Percentiles rank a stretch among this genome's conserved stretches.
Evolutionary conservation across 1,284 basidiomycete genomes (phyloP).

Genomic region (Golubevia pallescens): DNA sequence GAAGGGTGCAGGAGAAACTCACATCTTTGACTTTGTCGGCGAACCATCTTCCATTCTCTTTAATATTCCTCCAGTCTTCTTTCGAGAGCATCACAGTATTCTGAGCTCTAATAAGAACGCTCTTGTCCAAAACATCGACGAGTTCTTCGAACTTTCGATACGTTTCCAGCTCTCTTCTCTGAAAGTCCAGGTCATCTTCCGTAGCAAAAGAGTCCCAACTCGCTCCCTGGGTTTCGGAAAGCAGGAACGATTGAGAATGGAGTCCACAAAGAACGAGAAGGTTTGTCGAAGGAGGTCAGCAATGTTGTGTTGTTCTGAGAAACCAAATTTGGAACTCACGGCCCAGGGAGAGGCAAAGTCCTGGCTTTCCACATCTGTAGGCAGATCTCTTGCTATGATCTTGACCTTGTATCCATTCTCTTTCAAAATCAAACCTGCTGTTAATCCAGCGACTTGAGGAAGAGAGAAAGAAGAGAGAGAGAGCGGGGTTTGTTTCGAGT

Average conservation of each 20-base stretch:
- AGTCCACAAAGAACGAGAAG: neutral
- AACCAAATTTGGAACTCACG: slow-evolving; percentile 65
- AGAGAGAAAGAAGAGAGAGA: slow-evolving; percentile 28
- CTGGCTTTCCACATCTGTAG: slow-evolving; percentile 71
- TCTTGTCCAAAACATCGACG: neutral
- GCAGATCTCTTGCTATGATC: slow-evolving; percentile 74
- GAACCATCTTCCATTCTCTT: neutral
- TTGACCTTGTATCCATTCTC: slow-evolving; percentile 68
- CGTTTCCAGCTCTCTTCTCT: neutral
- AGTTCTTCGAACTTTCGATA: neutral
- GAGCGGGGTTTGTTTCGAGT: slow-evolving; percentile 28
- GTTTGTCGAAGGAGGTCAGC: neutral
- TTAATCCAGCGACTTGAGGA: slow-evolving; percentile 32
- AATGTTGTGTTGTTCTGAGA: neutral
- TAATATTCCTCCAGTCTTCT: neutral
- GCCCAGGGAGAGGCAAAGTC: slow-evolving; percentile 77
- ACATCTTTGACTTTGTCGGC: too few species aligned
- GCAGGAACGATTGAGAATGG: neutral
- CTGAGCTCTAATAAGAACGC: neutral
- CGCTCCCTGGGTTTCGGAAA: neutral
- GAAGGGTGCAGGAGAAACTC: too few species aligned
- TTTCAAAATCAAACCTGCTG: slow-evolving; percentile 53
- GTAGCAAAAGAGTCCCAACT: neutral
- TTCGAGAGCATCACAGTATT: neutral
- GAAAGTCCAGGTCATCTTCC: neutral